Conservation (phyloP, 2,329 filamentous ascomycete genomes). For the Zasmidium citrigriseum region DNA sequence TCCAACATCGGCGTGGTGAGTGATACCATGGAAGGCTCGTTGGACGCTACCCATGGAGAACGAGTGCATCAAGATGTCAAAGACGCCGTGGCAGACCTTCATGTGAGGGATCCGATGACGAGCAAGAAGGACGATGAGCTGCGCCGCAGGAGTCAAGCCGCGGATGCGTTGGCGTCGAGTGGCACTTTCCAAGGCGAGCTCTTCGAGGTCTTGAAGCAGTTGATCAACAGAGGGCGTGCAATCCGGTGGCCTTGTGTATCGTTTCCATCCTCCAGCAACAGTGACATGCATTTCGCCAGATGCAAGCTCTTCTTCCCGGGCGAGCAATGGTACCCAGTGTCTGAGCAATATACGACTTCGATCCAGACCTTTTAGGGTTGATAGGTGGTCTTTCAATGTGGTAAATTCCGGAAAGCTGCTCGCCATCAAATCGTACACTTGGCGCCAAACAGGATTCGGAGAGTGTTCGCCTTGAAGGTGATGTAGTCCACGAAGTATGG, state of each 20-base stretch:
- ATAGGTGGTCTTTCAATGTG: slow-evolving; percentile 21
- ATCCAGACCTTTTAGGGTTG: slow-evolving; percentile 2
- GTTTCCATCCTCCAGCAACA: background rate
- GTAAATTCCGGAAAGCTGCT: slow-evolving; percentile 1
- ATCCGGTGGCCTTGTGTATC: background rate
- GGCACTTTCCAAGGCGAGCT: background rate
- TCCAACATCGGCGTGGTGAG: slow-evolving; percentile 4
- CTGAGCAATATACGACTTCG: slow-evolving; percentile 16
- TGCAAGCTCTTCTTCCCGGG: background rate
- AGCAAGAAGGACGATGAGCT: background rate
- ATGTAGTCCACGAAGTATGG: slow-evolving; percentile 4
- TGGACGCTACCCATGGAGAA: background rate
- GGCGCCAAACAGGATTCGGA: slow-evolving; percentile 12
- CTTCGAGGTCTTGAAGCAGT: background rate
- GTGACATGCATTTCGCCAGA: background rate
- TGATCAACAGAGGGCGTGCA: background rate
- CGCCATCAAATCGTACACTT: slow-evolving; percentile 14
- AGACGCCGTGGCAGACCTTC: slow-evolving; percentile 6
- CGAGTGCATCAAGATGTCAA: slow-evolving; percentile 10
- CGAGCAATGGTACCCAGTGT: slow-evolving; percentile 21
- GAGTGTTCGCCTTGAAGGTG: background rate
- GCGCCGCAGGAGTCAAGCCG: background rate
- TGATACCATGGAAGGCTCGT: background rate
- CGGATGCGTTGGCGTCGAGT: background rate
- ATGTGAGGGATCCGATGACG: background rate